Base-by-base conservation (phyloP, 1,284 basidiomycete species). In the Leccinum variabile region DNA sequence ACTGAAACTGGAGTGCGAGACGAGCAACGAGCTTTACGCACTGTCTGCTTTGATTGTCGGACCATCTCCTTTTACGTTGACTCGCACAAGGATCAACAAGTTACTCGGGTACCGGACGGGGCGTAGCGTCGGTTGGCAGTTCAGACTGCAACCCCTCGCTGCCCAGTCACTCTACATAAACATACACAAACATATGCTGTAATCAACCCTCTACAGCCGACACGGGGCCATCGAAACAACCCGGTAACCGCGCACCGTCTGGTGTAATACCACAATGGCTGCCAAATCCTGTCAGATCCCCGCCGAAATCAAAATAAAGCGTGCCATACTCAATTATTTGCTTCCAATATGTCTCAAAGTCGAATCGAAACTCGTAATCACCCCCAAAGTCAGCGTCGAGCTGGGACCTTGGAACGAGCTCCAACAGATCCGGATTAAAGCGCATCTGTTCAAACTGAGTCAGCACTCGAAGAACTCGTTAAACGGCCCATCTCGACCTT, bases 321-420 rank as follows among this genome's bases (percentile, higher is more conserved):
- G 2, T 4, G 2, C 25, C 83, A 65, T 76, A 91, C 88, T 82
- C 77, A 52, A 90, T 80, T 28, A 94, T 81, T 67, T 90, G 87
- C 60, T 87, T 80, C 92, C 92, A 95, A 74, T 95, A 96, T 52
- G 78, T 82, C 49, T 84, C 80, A 54, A 87, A 84, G 63, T 95
- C 87, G 71, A 92, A 96, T 69, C 91, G 81, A 70, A 86, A 95
- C 64, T 87, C 81, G 73, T 90, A 87, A 8, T 86, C 80, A 3
- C 95, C 94, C 16, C 92, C 93, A 68, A 94, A 92, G 68, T 92
- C 90, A 2, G 84, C 84, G 70, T 94, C 92, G 8, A 97, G 85
- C 67, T 96, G 94, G 13, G 85, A 83, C 5, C 77, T 76, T 2
- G 91, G 88, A 28, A 96, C 83, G 49, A 95, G 85, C 61, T 92